phyloP scores from a whole-genome alignment of 306 rosid species.

The Ziziphus jujuba region DNA sequence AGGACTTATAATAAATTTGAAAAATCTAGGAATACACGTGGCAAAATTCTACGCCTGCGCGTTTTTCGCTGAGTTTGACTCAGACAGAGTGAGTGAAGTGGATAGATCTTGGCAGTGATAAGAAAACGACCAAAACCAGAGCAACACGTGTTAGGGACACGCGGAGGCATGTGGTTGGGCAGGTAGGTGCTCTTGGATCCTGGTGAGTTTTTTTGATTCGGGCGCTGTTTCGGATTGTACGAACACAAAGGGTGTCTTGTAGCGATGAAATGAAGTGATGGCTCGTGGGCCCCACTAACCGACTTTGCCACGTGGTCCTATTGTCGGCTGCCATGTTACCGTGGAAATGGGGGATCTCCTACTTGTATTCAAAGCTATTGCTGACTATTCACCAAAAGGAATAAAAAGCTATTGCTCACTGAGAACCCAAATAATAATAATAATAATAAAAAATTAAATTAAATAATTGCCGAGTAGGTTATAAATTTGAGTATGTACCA shows the following conservation, averaged over 20 bases:
- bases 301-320: constrained; percentile 51
- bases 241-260: neutral
- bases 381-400: too few relatives aligned
- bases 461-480: too few relatives aligned
- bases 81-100: neutral
- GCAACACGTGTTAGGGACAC: constrained; percentile 30
- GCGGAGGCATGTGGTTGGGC: constrained; percentile 26
- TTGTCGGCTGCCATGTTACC: constrained; percentile 23
- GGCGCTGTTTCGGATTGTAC: constrained; percentile 4
- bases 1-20: constrained; percentile 11
- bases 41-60: neutral
- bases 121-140: too few relatives aligned
- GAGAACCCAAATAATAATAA: neutral
- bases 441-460: neutral
- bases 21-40: constrained; percentile 35
- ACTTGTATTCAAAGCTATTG: neutral
- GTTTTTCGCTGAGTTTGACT: constrained; percentile 20
- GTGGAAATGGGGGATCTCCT: neutral
- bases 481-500: too few relatives aligned
- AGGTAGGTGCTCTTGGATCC: constrained; percentile 1
- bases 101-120: neutral
- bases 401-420: constrained; percentile 10
- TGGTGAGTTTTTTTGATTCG: neutral
- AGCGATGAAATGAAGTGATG: neutral
- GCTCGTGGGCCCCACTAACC: constrained; percentile 36